Evolutionary conservation across 345 rosid genomes (phyloP), one percentile per base, ranked within the genome.

Genomic region (Pistacia integerrima): DNA sequence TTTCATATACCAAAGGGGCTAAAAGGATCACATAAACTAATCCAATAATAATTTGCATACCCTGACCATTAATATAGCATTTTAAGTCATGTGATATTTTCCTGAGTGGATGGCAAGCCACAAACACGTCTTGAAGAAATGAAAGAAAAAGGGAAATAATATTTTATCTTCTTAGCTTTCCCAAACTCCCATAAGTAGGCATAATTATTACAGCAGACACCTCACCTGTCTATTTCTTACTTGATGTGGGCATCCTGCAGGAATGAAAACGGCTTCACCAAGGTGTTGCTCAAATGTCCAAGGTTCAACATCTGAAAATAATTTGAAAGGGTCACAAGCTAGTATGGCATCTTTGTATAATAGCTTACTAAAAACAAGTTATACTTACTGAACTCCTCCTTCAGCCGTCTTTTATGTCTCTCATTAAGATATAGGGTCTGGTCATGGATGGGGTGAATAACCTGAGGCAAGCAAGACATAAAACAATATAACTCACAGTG

Each of bases 191-290:
- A 41, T 8, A 41, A 41, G 9, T 41, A 41, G 46, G 46, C 46
- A 41, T 41, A 6, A 41, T 41, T 41, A 8, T 41, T 17, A 46
- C 63, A 44, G 20, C 3, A 78, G 22, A 57, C 74, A 7, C 11
- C 64, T 77, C 55, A 88, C 91, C 85, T 86, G 74, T 83, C 84
- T 79, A 77, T 88, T 88, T 81, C 91, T 86, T 63, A 88, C 91
- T 86, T 86, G 91, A 81, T 88, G 91, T 3, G 91, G 91, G 67
- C 91, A 88, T 74, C 91, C 89, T 48, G 91, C 91, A 2, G 91
- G 91, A 73, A 88, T 88, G 65, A 88, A 84, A 68, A 85, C 86
- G 67, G 91, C 91, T 79, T 88, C 91, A 51, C 89, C 91, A 54
- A 86, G 84, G 77, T 82, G 80, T 76, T 88, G 91, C 76, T 84